Evolutionary conservation across 768 basidiomycete species (phyloP).

Genomic region (Pholiota conissans): DNA sequence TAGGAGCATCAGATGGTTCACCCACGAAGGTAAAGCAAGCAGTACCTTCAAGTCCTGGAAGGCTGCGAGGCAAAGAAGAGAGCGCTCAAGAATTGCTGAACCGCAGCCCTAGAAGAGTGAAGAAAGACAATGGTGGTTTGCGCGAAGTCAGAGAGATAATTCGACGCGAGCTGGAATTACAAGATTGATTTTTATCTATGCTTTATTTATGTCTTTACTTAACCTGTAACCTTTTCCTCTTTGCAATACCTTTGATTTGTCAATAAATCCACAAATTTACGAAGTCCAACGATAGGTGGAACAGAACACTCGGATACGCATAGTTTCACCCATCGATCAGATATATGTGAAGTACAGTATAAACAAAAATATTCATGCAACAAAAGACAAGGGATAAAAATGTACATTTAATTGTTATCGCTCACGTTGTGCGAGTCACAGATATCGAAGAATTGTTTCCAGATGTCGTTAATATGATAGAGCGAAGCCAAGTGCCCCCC

Average conservation of each 20-base stretch:
- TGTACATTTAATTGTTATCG: no score
- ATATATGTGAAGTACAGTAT: no score
- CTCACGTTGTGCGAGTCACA: conserved; percentile 5
- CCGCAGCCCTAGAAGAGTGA: conserved; percentile 73
- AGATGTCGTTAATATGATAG: conserved; percentile 46
- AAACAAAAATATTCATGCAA: no score
- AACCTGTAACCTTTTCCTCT: background rate
- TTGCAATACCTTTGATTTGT: background rate
- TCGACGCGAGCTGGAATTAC: conserved; percentile 71
- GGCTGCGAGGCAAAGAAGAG: conserved; percentile 48
- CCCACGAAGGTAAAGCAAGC: conserved; percentile 38
- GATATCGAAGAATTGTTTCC: conserved; percentile 35
- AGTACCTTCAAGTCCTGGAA: conserved; percentile 50
- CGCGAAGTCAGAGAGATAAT: conserved; percentile 83
- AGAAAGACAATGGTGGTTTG: conserved; percentile 69
- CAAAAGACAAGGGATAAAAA: no score
- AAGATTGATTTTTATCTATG: conserved; percentile 45
- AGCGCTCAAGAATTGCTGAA: conserved; percentile 61
- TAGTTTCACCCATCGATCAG: no score
- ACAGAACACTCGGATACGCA: no score
- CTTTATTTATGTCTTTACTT: conserved; percentile 19
- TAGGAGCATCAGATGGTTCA: conserved; percentile 27
- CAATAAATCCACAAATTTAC: background rate
- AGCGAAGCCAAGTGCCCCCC: conserved; percentile 53
- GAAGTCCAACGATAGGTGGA: no score